Evolutionary conservation across 208 protist species (phyloP), one percentile per base, ranked within the genome.

Genomic region (Wallacemonas sp.): DNA sequence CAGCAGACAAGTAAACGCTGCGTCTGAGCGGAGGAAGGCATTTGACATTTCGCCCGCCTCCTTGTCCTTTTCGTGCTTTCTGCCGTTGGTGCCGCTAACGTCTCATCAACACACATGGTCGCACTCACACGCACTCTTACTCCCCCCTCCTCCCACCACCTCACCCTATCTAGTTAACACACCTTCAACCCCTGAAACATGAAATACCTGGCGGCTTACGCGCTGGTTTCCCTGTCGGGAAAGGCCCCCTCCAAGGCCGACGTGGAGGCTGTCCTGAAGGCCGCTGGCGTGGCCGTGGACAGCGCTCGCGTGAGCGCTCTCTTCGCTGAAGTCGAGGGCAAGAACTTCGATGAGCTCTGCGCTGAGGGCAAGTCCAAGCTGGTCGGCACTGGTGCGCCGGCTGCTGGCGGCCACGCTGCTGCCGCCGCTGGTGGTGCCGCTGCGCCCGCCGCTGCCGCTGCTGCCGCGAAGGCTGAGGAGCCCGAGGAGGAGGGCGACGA

Each of bases 121-220:
- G n/a, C n/a, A n/a, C n/a, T n/a, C n/a, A n/a, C n/a, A n/a, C n/a
- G n/a, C n/a, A n/a, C n/a, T n/a, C n/a, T n/a, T n/a, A n/a, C n/a
- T n/a, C n/a, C n/a, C n/a, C n/a, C n/a, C n/a, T n/a, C n/a, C n/a
- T n/a, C n/a, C n/a, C n/a, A n/a, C n/a, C n/a, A n/a, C n/a, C n/a
- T n/a, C n/a, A n/a, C n/a, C n/a, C n/a, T n/a, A n/a, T n/a, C n/a
- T n/a, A 46, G 36, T 47, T 68, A 23, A 44, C 23, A 41, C 29
- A 46, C 29, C 33, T 72, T 65, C 56, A 19, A 12, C 9, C 38
- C 1, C 36, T 47, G 49, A 80, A 49, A 58, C 41, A 97, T 97
- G 93, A 96, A 95, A 78, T 92, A 97, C 78, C 80, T 97, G 21
- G 93, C 95, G 65, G 95, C 95, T 39, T 98, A 97, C 76, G 82